Evolutionary conservation across 2,329 filamentous ascomycete species (phyloP).

Genomic region (Penicillium sp.): DNA sequence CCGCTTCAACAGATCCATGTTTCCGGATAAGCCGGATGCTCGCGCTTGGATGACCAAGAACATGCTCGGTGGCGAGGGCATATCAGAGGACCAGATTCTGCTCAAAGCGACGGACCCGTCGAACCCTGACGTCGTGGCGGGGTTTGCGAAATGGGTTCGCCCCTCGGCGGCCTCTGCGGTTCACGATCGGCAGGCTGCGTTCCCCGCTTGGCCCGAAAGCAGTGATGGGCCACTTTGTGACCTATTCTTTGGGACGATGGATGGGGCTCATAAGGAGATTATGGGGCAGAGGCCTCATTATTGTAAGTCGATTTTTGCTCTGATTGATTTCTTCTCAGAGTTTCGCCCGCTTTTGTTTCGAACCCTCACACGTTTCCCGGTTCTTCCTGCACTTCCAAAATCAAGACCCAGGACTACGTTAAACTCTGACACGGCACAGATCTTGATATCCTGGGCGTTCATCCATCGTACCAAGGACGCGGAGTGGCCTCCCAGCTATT

Average conservation of each 20-base stretch:
- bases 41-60: slow-evolving; percentile 18
- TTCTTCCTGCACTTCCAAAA: not conserved
- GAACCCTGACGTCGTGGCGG: slow-evolving; percentile 15
- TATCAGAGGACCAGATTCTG: slow-evolving; percentile 10
- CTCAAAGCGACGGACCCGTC: slow-evolving; percentile 14
- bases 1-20: slow-evolving; percentile 23
- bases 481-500: slow-evolving; percentile 34
- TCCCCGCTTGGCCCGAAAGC: slow-evolving; percentile 17
- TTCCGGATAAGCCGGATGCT: slow-evolving; percentile 27
- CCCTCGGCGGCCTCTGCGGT: slow-evolving; percentile 8
- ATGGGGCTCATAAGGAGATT: slow-evolving; percentile 9
- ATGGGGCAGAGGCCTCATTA: slow-evolving; percentile 28
- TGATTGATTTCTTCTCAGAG: not conserved
- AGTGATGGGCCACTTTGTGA: slow-evolving; percentile 23
- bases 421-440: slow-evolving; percentile 14
- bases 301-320: slow-evolving; percentile 19
- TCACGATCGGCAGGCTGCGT: slow-evolving; percentile 6
- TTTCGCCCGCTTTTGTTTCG: not conserved
- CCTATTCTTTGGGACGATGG: slow-evolving; percentile 24
- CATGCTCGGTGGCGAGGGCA: slow-evolving; percentile 3
- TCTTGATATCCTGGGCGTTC: slow-evolving; percentile 28
- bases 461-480: slow-evolving; percentile 24
- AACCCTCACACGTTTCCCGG: not conserved
- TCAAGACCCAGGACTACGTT: not conserved
- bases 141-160: slow-evolving; percentile 30